phyloP scores from a whole-genome alignment of 2,329 filamentous ascomycete species.

The Xylaria sp. region DNA sequence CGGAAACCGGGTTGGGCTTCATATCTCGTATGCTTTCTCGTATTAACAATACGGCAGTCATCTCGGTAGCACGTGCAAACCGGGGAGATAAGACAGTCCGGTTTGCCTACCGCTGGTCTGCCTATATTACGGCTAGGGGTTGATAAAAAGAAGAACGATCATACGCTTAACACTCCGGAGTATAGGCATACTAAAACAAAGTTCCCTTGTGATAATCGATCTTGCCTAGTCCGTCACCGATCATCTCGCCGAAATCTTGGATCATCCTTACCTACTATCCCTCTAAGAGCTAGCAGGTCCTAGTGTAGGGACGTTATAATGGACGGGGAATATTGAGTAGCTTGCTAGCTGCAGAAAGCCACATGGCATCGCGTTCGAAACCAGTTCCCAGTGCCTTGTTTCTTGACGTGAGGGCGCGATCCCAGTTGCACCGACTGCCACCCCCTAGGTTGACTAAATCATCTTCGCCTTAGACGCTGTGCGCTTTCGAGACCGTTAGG shows the following conservation, averaged over 20 bases:
- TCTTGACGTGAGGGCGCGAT: slow-evolving; percentile 5
- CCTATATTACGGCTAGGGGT: neutral
- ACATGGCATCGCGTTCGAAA: slow-evolving; percentile 15
- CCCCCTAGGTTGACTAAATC: neutral
- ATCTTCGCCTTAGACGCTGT: neutral
- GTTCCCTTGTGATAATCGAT: neutral
- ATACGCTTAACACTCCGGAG: neutral
- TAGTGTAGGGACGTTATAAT: neutral
- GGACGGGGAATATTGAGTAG: neutral
- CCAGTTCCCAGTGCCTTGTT: neutral
- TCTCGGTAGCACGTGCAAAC: neutral
- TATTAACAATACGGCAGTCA: neutral
- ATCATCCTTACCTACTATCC: neutral
- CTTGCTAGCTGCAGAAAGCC: neutral
- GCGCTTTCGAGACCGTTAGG: slow-evolving; percentile 1
- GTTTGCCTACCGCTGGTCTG: neutral
- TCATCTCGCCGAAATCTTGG: slow-evolving; percentile 1
- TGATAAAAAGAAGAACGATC: neutral
- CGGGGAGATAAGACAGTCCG: neutral
- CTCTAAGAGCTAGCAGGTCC: neutral
- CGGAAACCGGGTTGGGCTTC: neutral
- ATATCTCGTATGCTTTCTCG: neutral
- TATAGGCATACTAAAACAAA: neutral
- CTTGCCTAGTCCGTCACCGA: neutral
- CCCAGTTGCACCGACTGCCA: neutral